Percentiles rank a stretch among this genome's conserved stretches.
Conservation (phyloP, 2,329 filamentous ascomycete genomes). For the Verticillium nonalfalfae region DNA sequence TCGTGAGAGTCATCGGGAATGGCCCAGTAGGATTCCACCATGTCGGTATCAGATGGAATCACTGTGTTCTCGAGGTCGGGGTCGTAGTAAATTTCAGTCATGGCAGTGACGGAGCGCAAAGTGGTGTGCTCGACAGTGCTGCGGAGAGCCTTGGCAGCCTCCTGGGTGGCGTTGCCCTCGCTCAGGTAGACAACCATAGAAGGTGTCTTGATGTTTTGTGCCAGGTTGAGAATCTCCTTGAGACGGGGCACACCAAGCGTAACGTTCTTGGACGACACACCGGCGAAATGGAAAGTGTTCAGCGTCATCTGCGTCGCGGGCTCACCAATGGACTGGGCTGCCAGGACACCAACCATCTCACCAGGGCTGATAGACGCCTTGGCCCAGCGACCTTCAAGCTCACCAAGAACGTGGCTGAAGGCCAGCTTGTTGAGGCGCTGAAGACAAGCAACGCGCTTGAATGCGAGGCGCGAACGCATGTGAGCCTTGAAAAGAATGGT, state of each 20-base stretch:
- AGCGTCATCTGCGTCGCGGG: slow-evolving; percentile 99
- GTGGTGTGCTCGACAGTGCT: slow-evolving; percentile 93
- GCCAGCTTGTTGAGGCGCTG: slow-evolving; percentile 85
- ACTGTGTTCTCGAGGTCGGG: slow-evolving; percentile 80
- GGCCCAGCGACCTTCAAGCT: slow-evolving; percentile 83
- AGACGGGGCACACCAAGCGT: slow-evolving; percentile 97
- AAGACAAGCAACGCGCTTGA: slow-evolving; percentile 83
- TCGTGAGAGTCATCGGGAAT: slow-evolving; percentile 71
- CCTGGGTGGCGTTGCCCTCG: slow-evolving; percentile 58
- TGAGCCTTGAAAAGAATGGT: slow-evolving; percentile 91
- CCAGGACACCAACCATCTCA: slow-evolving; percentile 97
- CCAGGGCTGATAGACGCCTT: slow-evolving; percentile 82
- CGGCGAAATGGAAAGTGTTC: slow-evolving; percentile 99
- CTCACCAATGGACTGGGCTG: slow-evolving; percentile 97
- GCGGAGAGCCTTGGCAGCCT: slow-evolving; percentile 77
- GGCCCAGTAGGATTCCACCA: slow-evolving; percentile 95
- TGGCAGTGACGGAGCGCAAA: slow-evolving; percentile 80
- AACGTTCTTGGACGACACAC: slow-evolving; percentile 99
- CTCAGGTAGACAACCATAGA: slow-evolving; percentile 90
- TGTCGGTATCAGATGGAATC: slow-evolving; percentile 82
- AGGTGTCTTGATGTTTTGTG: slow-evolving; percentile 96
- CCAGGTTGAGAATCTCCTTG: slow-evolving; percentile 98
- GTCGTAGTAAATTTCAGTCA: slow-evolving; percentile 96
- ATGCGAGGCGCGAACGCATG: slow-evolving; percentile 81
- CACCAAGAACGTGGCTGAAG: slow-evolving; percentile 86